Percentiles rank a stretch among this genome's conserved stretches.
phyloP scores from a whole-genome alignment of 148 eudicot genomes.

The Nepenthes gracilis region DNA sequence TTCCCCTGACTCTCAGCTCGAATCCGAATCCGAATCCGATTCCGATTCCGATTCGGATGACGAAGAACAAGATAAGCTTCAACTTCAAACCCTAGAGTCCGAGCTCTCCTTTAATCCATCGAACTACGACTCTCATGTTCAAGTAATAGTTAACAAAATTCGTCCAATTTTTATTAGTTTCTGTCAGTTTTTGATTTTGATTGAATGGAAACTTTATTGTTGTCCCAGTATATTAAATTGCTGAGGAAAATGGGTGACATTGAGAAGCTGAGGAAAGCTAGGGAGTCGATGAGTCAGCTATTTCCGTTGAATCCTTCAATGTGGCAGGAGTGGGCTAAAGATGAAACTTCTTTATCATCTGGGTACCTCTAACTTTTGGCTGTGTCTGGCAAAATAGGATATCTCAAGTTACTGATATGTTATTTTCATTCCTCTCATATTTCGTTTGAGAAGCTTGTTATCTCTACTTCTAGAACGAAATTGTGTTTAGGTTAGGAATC shows the following conservation, averaged over 20 bases:
- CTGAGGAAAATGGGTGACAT: conserved; percentile 81
- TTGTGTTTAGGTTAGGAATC: too few relatives aligned
- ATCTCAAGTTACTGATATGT: background rate
- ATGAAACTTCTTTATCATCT: conserved; percentile 52
- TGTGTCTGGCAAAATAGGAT: too few relatives aligned
- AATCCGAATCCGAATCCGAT: conserved; percentile 26
- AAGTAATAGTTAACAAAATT: conserved; percentile 23
- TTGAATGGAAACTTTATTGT: background rate
- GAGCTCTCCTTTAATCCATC: conserved; percentile 44
- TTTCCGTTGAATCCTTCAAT: conserved; percentile 69
- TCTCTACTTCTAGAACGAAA: too few relatives aligned
- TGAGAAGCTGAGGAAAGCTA: conserved; percentile 74
- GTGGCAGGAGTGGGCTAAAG: conserved; percentile 97
- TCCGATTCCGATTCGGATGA: conserved; percentile 54
- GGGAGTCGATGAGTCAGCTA: conserved; percentile 64
- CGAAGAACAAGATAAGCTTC: conserved; percentile 34
- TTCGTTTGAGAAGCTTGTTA: too few relatives aligned
- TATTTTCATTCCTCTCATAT: too few relatives aligned
- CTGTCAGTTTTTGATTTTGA: background rate
- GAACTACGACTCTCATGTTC: conserved; percentile 67
- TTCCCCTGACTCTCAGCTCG: background rate
- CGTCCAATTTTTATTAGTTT: background rate
- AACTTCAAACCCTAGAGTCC: conserved; percentile 64
- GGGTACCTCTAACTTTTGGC: conserved; percentile 20
- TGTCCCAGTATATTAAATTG: conserved; percentile 46